These are phyloP conservation scores for Pleurotus cornucopiae DNA, from an alignment of 768 basidiomycete species.

Conservation along the genomic window DNA sequence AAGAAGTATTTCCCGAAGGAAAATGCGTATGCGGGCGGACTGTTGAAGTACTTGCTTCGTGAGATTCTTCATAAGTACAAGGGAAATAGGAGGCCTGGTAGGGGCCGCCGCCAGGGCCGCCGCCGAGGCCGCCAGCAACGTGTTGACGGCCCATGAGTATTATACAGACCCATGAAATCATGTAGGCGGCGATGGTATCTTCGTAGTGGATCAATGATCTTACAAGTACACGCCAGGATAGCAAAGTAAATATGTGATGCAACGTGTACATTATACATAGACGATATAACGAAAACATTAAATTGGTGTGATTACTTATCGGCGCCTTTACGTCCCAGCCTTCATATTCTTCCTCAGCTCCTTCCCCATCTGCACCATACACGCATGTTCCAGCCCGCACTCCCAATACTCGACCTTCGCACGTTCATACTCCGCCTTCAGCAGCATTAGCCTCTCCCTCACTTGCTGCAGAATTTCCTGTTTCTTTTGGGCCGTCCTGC, in stretches of 20 bases:
- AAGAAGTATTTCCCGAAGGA: slow-evolving; percentile 28
- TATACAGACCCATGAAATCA: too few relatives aligned
- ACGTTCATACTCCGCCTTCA: slow-evolving; percentile 51
- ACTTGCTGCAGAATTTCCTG: slow-evolving; percentile 49
- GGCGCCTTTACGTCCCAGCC: neutral
- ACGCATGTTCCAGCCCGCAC: slow-evolving; percentile 18
- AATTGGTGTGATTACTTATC: too few relatives aligned
- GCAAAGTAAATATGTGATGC: too few relatives aligned
- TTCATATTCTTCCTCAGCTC: neutral
- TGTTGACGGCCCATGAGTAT: too few relatives aligned
- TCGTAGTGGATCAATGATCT: neutral
- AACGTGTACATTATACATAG: too few relatives aligned
- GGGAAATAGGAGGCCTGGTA: neutral
- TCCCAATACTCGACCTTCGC: slow-evolving; percentile 73
- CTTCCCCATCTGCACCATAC: slow-evolving; percentile 8
- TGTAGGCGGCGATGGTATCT: neutral
- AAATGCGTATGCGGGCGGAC: slow-evolving; percentile 23
- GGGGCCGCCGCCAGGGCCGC: too few relatives aligned
- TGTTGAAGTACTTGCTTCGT: slow-evolving; percentile 26
- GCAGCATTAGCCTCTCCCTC: slow-evolving; percentile 43
- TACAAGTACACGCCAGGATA: too few relatives aligned
- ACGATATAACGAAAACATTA: too few relatives aligned
- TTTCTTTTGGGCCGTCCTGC: slow-evolving; percentile 15
- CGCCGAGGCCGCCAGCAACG: too few relatives aligned
- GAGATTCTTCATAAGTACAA: slow-evolving; percentile 15